Evolutionary conservation across 495 filamentous ascomycete species (phyloP).

Genomic region (Trichoderma orchidacearum): DNA sequence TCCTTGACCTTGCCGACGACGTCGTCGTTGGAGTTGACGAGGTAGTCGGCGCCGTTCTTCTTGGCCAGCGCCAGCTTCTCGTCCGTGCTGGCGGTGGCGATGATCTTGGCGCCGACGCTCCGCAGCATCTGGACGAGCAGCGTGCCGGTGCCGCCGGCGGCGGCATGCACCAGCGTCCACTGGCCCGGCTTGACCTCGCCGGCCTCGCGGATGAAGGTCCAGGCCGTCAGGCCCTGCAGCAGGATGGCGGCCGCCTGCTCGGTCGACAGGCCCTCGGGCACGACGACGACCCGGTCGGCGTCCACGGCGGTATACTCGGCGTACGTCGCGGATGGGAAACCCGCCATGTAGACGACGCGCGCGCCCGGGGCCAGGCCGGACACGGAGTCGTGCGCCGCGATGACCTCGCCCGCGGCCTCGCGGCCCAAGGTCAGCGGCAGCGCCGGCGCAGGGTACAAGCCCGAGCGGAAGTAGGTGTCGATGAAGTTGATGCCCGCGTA

Average conservation of each 20-base stretch:
- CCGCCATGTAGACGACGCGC: constrained; percentile 48
- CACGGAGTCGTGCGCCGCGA: constrained; percentile 19
- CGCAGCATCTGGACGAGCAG: constrained; percentile 65
- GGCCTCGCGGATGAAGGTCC: constrained; percentile 68
- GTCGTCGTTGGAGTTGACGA: constrained; percentile 63
- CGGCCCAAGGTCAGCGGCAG: constrained; percentile 74
- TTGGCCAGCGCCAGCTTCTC: constrained; percentile 63
- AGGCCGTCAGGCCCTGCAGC: constrained; percentile 76
- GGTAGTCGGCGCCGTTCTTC: constrained; percentile 52
- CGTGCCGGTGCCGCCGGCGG: constrained; percentile 76
- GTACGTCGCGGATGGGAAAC: constrained; percentile 40
- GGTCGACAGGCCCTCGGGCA: constrained; percentile 50
- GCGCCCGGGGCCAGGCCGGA: constrained; percentile 46
- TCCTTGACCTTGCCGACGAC: constrained; percentile 53
- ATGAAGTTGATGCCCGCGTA: constrained; percentile 79
- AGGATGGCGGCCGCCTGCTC: constrained; percentile 54
- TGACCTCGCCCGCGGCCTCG: constrained; percentile 49
- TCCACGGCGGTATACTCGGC: constrained; percentile 58
- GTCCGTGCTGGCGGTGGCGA: constrained; percentile 65
- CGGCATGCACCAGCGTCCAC: constrained; percentile 81
- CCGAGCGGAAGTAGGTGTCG: constrained; percentile 77
- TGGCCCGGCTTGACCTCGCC: constrained; percentile 60
- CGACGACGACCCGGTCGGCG: constrained; percentile 39
- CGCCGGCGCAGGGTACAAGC: constrained; percentile 58
- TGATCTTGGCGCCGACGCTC: constrained; percentile 60